Evolutionary conservation across 208 protist species (phyloP).

Genomic region (Lotmaria passim): DNA sequence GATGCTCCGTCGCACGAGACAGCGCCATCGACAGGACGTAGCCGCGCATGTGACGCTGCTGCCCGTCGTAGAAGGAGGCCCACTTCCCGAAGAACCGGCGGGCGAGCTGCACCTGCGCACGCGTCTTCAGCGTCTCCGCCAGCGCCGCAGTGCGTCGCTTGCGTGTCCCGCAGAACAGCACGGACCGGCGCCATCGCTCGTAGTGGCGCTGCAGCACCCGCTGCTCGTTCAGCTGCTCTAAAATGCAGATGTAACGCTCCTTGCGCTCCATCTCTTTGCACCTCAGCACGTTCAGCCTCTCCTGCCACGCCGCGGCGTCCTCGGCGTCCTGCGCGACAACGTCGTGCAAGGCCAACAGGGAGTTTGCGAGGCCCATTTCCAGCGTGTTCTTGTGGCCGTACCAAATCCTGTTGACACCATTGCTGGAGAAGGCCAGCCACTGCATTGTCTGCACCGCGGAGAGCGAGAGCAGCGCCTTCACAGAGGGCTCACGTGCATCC

Average conservation of each 20-base stretch:
- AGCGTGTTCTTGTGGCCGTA: slow-evolving; percentile 75
- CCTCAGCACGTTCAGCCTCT: slow-evolving; percentile 47
- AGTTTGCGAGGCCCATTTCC: slow-evolving; percentile 63
- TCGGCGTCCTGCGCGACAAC: slow-evolving; percentile 74
- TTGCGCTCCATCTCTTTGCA: slow-evolving; percentile 69
- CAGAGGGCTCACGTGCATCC: slow-evolving; percentile 9
- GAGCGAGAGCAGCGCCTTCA: slow-evolving; percentile 52
- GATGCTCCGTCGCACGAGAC: slow-evolving; percentile 45
- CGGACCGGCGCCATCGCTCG: slow-evolving; percentile 46
- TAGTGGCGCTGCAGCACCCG: slow-evolving; percentile 67
- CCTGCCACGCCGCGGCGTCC: slow-evolving; percentile 75
- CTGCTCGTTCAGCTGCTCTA: slow-evolving; percentile 63
- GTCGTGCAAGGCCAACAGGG: slow-evolving; percentile 57
- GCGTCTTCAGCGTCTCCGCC: slow-evolving; percentile 37
- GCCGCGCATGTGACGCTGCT: slow-evolving; percentile 58
- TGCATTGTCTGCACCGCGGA: slow-evolving; percentile 77
- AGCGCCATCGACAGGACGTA: slow-evolving; percentile 51
- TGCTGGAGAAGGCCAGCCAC: slow-evolving; percentile 82
- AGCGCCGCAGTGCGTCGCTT: slow-evolving; percentile 23
- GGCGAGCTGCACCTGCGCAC: slow-evolving; percentile 39
- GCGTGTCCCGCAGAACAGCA: slow-evolving; percentile 20
- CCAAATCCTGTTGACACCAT: slow-evolving; percentile 90
- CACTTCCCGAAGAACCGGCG: slow-evolving; percentile 71
- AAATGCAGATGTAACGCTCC: slow-evolving; percentile 60
- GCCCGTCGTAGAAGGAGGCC: slow-evolving; percentile 67